phyloP scores from a whole-genome alignment of 495 filamentous ascomycete species.

The Cercophora newfieldiana region DNA sequence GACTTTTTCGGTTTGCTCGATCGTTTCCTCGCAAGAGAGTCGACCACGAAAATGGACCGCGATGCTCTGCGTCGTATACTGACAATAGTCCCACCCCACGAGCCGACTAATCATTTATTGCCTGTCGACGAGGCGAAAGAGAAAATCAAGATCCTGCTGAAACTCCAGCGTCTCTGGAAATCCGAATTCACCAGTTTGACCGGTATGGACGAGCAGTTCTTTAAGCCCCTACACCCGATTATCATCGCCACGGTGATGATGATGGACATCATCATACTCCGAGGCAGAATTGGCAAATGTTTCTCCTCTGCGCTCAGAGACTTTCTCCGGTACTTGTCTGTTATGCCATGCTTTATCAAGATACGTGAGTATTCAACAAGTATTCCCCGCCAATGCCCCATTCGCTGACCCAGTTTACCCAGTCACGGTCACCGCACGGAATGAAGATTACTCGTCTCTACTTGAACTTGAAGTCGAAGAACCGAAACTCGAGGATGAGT shows the following conservation, averaged over 20 bases:
- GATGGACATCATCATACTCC: not conserved
- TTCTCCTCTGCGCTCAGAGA: not conserved
- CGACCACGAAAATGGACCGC: not conserved
- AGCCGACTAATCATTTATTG: slow-evolving; percentile 2
- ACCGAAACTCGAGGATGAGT: not conserved
- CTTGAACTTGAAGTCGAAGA: not conserved
- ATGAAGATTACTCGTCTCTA: no score
- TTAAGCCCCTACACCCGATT: not conserved
- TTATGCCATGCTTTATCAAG: slow-evolving; percentile 6
- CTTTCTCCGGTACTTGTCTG: not conserved
- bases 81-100: not conserved
- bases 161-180: not conserved
- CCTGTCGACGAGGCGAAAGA: not conserved
- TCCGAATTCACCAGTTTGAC: not conserved
- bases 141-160: not conserved
- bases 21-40: not conserved
- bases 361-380: not conserved
- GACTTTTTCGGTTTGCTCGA: not conserved
- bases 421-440: no score
- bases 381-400: no score
- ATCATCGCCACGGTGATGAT: slow-evolving; percentile 4
- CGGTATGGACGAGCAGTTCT: not conserved
- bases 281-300: not conserved
- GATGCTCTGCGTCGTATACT: slow-evolving; percentile 1
- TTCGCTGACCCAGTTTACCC: no score